These are phyloP conservation scores for Wallacemonas sp. DNA, from an alignment of 208 protist genomes.

Conservation along the genomic window DNA sequence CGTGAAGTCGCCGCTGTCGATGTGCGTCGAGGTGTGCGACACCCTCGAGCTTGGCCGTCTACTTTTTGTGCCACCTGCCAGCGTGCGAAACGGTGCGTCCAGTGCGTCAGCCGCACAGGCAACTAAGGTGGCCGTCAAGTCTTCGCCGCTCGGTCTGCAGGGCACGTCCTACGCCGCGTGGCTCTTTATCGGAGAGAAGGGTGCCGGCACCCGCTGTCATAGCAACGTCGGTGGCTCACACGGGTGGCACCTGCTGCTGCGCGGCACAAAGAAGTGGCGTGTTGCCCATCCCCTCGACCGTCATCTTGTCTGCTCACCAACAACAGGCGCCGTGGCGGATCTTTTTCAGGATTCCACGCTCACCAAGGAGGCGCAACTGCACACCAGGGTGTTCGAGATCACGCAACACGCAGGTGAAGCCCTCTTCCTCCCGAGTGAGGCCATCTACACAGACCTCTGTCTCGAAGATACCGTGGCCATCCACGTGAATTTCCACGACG, in stretches of 20 bases:
- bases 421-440: conserved; percentile 36
- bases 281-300: conserved; percentile 35
- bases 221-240: conserved; percentile 28
- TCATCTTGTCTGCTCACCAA: conserved; percentile 17
- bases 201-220: conserved; percentile 22
- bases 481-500: conserved; percentile 12
- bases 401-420: conserved; percentile 29
- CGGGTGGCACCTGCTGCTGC: conserved; percentile 30
- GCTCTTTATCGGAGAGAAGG: conserved; percentile 19
- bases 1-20: conserved; percentile 15
- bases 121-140: background rate
- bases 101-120: no score
- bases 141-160: conserved; percentile 17
- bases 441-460: conserved; percentile 17
- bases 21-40: background rate
- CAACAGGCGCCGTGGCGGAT: conserved; percentile 16
- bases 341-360: conserved; percentile 4
- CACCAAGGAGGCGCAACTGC: conserved; percentile 7
- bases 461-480: conserved; percentile 12
- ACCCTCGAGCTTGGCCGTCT: conserved; percentile 5
- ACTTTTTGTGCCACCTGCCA: background rate
- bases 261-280: conserved; percentile 30
- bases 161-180: conserved; percentile 19
- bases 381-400: conserved; percentile 25
- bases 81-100: no score